A percentile compares a stretch with the other conserved stretches of the same genome.
phyloP scores from a whole-genome alignment of 164 flowering plant species.

The Stephania japonica region DNA sequence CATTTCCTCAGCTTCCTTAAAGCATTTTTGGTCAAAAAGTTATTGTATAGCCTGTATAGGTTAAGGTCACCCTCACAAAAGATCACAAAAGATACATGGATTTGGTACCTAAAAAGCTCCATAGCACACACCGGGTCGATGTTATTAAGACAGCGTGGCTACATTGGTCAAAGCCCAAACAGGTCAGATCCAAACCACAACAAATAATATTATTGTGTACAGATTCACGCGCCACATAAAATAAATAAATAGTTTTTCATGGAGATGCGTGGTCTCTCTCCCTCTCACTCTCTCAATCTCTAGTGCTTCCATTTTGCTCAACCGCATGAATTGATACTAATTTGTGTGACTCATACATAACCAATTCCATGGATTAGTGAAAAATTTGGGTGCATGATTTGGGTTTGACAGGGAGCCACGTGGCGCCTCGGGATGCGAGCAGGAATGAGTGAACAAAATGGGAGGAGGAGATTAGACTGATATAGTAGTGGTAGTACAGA shows the following conservation, averaged over 20 bases:
- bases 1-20: background rate
- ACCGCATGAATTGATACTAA: background rate
- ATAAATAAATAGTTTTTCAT: background rate
- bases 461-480: background rate
- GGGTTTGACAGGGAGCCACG: background rate
- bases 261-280: background rate
- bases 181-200: background rate
- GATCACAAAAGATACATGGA: background rate
- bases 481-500: background rate
- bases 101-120: background rate
- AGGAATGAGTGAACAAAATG: background rate
- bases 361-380: background rate
- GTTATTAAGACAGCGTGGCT: slow-evolving; percentile 1
- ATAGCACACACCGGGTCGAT: background rate
- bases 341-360: no score
- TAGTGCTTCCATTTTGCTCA: background rate
- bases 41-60: background rate
- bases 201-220: no score
- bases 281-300: no score
- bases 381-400: background rate
- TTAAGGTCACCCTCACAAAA: background rate
- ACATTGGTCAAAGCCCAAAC: background rate
- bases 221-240: no score
- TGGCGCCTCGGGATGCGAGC: slow-evolving; percentile 5
- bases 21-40: background rate